Evolutionary conservation across 2,329 filamentous ascomycete species (phyloP).

Genomic region (Aspergillus fructus): DNA sequence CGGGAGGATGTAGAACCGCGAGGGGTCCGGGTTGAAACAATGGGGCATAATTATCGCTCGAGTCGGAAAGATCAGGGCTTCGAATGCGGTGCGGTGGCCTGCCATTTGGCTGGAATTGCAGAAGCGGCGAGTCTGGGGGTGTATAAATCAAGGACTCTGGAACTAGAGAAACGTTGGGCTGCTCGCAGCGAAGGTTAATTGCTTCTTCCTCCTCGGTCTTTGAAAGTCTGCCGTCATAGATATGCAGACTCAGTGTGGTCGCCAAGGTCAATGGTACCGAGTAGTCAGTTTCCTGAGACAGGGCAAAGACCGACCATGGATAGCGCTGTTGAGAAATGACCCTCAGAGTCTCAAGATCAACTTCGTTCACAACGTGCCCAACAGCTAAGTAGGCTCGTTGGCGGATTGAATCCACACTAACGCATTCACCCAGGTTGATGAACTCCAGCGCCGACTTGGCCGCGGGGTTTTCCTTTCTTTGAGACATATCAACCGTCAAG

Average conservation of each 20-base stretch:
- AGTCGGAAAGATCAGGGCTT: constrained; percentile 33
- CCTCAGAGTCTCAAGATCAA: constrained; percentile 73
- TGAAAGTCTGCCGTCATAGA: constrained; percentile 69
- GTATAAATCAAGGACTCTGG: constrained; percentile 32
- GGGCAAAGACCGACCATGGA: constrained; percentile 77
- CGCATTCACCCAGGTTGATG: constrained; percentile 69
- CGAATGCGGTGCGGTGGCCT: constrained; percentile 38
- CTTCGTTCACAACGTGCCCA: constrained; percentile 72
- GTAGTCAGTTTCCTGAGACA: constrained; percentile 67
- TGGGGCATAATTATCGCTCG: constrained; percentile 59
- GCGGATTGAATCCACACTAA: constrained; percentile 70
- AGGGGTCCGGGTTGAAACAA: constrained; percentile 79
- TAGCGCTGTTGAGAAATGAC: constrained; percentile 70
- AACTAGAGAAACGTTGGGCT: constrained; percentile 23
- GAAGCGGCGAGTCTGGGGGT: constrained; percentile 31
- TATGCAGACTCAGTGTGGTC: constrained; percentile 75
- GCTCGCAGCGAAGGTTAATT: constrained; percentile 36
- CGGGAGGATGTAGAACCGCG: constrained; percentile 75
- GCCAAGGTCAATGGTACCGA: constrained; percentile 77
- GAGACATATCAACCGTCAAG: constrained; percentile 68
- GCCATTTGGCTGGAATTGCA: constrained; percentile 34
- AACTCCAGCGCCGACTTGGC: constrained; percentile 34
- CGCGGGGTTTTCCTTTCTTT: constrained; percentile 45
- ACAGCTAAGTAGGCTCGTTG: constrained; percentile 77
- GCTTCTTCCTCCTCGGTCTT: constrained; percentile 35